Evolutionary conservation across 768 basidiomycete species (phyloP).

Genomic region (Basidioascus undulatus): DNA sequence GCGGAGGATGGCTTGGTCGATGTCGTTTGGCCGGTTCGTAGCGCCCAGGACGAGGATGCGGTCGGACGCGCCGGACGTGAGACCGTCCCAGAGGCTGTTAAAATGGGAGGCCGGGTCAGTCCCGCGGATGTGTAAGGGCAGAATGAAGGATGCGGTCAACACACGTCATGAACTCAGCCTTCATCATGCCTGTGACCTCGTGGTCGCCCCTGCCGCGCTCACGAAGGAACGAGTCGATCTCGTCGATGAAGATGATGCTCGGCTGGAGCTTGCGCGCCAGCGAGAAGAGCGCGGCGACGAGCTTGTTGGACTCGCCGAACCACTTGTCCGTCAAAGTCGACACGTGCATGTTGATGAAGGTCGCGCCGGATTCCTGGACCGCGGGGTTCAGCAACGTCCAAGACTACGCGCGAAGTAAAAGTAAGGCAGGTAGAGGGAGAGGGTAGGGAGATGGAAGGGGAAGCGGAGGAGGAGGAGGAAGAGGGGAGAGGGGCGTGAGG

Average conservation of each 20-base stretch:
- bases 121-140: too few relatives aligned
- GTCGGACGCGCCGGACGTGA: constrained; percentile 42
- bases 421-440: too few relatives aligned
- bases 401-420: too few relatives aligned
- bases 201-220: constrained; percentile 74
- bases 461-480: too few relatives aligned
- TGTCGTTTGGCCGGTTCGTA: constrained; percentile 83
- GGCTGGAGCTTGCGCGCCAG: constrained; percentile 84
- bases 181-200: constrained; percentile 97
- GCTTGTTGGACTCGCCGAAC: constrained; percentile 76
- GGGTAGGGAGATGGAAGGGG: too few relatives aligned
- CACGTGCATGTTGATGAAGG: constrained; percentile 72
- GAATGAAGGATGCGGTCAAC: not conserved
- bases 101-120: not conserved
- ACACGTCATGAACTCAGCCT: constrained; percentile 26
- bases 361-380: constrained; percentile 90
- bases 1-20: constrained; percentile 50
- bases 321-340: constrained; percentile 45
- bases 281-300: constrained; percentile 81
- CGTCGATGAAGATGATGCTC: constrained; percentile 93
- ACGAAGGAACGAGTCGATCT: constrained; percentile 85
- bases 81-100: constrained; percentile 74
- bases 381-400: too few relatives aligned
- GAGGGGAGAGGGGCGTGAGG: too few relatives aligned
- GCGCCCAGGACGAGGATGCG: constrained; percentile 79